Percentiles rank a stretch among this genome's conserved stretches.
Evolutionary conservation across 2,329 filamentous ascomycete genomes (phyloP).

Genomic region (Pseudogymnoascus sp.): DNA sequence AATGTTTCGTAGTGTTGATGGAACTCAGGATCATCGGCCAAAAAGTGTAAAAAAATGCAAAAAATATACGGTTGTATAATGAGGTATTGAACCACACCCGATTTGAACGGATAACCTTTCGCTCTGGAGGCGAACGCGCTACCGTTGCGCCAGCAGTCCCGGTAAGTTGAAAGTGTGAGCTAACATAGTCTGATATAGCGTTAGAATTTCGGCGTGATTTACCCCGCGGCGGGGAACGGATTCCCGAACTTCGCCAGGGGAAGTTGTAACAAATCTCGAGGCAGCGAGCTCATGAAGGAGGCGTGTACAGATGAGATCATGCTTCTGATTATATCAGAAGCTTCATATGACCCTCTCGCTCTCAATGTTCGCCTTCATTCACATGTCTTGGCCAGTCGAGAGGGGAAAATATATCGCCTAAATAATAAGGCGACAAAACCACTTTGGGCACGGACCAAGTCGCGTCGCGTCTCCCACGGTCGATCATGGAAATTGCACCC

Average conservation of each 20-base stretch:
- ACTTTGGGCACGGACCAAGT: not conserved
- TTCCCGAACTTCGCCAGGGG: not conserved
- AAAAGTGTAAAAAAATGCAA: not conserved
- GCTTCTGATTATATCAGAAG: not conserved
- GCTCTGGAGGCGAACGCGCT: constrained; percentile 11
- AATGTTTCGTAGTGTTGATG: not conserved
- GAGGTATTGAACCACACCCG: constrained; percentile 10
- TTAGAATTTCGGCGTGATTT: not conserved
- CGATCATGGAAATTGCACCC: constrained; percentile 2
- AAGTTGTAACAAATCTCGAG: not conserved
- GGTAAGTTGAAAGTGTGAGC: not conserved
- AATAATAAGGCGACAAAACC: not conserved
- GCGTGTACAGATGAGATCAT: not conserved
- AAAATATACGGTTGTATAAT: constrained; percentile 1
- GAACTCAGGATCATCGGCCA: not conserved
- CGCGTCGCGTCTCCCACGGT: constrained; percentile 1
- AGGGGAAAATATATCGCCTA: not conserved
- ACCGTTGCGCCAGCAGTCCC: constrained; percentile 10
- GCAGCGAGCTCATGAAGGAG: not conserved
- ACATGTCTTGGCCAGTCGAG: not conserved
- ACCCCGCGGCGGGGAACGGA: not conserved
- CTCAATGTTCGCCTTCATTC: not conserved
- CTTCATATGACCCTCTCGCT: not conserved
- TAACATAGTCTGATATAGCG: not conserved
- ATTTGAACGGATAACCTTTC: constrained; percentile 11